Conservation (phyloP, 805 yeast species). For the Teunomyces panamensis region DNA sequence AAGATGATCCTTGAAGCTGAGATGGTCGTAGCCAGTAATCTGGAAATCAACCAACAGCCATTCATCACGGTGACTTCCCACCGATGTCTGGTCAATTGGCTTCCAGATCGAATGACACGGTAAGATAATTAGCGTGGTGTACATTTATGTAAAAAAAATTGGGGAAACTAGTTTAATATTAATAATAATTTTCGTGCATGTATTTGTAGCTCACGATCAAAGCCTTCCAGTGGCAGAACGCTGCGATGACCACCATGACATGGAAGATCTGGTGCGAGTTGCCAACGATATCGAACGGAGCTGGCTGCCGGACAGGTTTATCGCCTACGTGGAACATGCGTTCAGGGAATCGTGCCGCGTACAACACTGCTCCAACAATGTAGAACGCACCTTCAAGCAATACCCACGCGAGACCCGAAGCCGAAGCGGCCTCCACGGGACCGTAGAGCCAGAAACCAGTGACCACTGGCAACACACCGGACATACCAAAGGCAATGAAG, state of each 20-base stretch:
- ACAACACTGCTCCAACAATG: slow-evolving; percentile 73
- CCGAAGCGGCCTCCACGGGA: slow-evolving; percentile 37
- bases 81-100: slow-evolving; percentile 22
- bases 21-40: slow-evolving; percentile 64
- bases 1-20: slow-evolving; percentile 63
- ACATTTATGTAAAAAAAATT: neutral
- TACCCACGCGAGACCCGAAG: slow-evolving; percentile 63
- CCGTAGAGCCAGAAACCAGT: slow-evolving; percentile 54
- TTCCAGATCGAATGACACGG: slow-evolving; percentile 65
- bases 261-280: slow-evolving; percentile 87
- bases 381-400: slow-evolving; percentile 70
- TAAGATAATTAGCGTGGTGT: slow-evolving; percentile 24
- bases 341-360: slow-evolving; percentile 81
- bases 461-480: slow-evolving; percentile 69
- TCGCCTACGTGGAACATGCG: slow-evolving; percentile 35
- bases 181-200: slow-evolving; percentile 31
- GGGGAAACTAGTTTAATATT: neutral
- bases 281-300: slow-evolving; percentile 62
- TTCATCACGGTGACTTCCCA: slow-evolving; percentile 49
- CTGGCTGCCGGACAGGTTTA: slow-evolving; percentile 16
- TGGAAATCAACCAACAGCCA: slow-evolving; percentile 74
- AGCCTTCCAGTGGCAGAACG: slow-evolving; percentile 68
- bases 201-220: slow-evolving; percentile 53
- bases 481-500: slow-evolving; percentile 78
- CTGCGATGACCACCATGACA: slow-evolving; percentile 71